A percentile compares a stretch with the other conserved stretches of the same genome.
Conservation (phyloP, 306 rosid genomes). For the Lathyrus oleraceus region DNA sequence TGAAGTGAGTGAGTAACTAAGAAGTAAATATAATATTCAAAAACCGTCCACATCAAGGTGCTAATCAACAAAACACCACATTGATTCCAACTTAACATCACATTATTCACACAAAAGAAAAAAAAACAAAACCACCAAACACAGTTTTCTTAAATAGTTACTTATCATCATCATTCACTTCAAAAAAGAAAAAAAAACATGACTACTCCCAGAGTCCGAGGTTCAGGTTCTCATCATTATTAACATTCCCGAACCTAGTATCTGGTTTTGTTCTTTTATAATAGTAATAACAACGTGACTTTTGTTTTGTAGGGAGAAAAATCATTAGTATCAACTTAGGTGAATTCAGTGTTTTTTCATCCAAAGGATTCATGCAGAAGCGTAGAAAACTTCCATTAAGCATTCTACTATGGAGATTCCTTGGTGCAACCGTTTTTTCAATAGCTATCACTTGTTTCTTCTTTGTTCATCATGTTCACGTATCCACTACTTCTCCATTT, state of each 20-base stretch:
- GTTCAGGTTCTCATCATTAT: neutral
- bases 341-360: neutral
- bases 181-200: neutral
- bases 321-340: neutral
- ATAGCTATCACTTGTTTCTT: constrained; percentile 56
- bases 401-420: constrained; percentile 46
- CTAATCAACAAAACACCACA: neutral
- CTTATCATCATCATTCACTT: neutral
- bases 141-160: neutral
- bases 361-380: constrained; percentile 57
- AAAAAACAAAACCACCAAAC: neutral
- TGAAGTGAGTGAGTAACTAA: neutral
- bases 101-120: neutral
- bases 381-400: constrained; percentile 48
- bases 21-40: neutral
- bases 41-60: constrained; percentile 11
- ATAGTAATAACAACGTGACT: neutral
- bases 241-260: neutral
- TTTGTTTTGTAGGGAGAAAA: constrained; percentile 5
- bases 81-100: neutral
- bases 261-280: neutral
- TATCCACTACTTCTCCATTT: constrained; percentile 54
- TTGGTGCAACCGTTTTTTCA: constrained; percentile 60
- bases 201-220: neutral
- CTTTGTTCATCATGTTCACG: constrained; percentile 64